A percentile compares a stretch with the other conserved stretches of the same genome.
These are phyloP conservation scores for Isatis tinctoria DNA, from an alignment of 345 rosid species.

Conservation along the genomic window DNA sequence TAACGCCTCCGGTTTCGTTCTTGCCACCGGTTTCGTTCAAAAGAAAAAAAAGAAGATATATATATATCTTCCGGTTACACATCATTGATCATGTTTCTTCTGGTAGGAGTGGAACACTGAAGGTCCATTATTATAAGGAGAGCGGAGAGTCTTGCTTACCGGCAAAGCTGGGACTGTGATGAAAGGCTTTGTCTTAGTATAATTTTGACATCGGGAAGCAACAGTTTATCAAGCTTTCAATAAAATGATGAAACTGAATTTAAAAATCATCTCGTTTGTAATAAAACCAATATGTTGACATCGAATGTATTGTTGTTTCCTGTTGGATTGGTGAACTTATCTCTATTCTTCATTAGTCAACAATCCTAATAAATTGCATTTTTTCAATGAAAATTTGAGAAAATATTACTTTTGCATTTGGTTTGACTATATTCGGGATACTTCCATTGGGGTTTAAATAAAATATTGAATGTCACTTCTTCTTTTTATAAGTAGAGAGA, in stretches of 20 bases:
- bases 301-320: too few relatives aligned
- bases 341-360: background rate
- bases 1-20: too few relatives aligned
- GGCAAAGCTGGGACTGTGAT: slow-evolving; percentile 55
- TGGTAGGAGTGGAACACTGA: slow-evolving; percentile 46
- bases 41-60: too few relatives aligned
- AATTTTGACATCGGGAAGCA: background rate
- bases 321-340: background rate
- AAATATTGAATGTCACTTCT: too few relatives aligned
- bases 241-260: background rate
- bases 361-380: background rate
- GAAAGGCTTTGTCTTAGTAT: slow-evolving; percentile 51
- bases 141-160: slow-evolving; percentile 44
- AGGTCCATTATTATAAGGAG: slow-evolving; percentile 42
- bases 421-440: too few relatives aligned
- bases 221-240: background rate
- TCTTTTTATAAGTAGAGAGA: too few relatives aligned
- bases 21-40: too few relatives aligned
- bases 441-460: too few relatives aligned
- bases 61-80: too few relatives aligned
- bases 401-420: too few relatives aligned
- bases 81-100: too few relatives aligned
- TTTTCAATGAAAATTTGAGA: too few relatives aligned
- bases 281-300: background rate
- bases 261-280: background rate